phyloP scores from a whole-genome alignment of 371 early-diverging fungal species.

The Catenaria anguillulae region DNA sequence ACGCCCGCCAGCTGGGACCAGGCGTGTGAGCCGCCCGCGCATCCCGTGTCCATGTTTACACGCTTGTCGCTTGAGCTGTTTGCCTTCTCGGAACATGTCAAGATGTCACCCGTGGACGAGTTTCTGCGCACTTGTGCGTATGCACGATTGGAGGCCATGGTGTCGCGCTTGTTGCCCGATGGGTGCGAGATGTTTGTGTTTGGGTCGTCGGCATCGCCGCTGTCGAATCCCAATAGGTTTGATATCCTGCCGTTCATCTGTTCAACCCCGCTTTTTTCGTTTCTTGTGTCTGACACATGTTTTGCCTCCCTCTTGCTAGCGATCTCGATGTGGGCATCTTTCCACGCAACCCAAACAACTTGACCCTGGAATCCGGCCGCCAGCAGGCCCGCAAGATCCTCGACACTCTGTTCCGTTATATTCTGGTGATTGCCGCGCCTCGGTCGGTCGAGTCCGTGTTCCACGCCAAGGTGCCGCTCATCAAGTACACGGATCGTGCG shows the following conservation, averaged over 20 bases:
- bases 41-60: neutral
- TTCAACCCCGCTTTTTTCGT: too few species aligned
- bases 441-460: neutral
- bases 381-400: neutral
- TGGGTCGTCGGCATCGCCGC: slow-evolving; percentile 1
- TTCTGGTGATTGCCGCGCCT: neutral
- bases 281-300: too few species aligned
- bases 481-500: neutral
- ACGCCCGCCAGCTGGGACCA: too few species aligned
- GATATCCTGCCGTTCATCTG: too few species aligned
- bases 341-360: neutral
- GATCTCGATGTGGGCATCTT: neutral
- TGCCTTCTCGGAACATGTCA: neutral
- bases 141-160: neutral
- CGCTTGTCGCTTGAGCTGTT: neutral
- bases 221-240: too few species aligned
- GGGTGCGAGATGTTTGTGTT: neutral
- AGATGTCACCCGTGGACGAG: neutral
- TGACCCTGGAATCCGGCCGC: neutral
- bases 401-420: neutral
- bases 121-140: neutral
- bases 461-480: neutral
- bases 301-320: too few species aligned
- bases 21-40: too few species aligned
- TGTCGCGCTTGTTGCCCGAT: neutral